Evolutionary conservation across 371 early-diverging fungal species (phyloP), one percentile per base, ranked within the genome.

Genomic region (Gilbertella persicaria): DNA sequence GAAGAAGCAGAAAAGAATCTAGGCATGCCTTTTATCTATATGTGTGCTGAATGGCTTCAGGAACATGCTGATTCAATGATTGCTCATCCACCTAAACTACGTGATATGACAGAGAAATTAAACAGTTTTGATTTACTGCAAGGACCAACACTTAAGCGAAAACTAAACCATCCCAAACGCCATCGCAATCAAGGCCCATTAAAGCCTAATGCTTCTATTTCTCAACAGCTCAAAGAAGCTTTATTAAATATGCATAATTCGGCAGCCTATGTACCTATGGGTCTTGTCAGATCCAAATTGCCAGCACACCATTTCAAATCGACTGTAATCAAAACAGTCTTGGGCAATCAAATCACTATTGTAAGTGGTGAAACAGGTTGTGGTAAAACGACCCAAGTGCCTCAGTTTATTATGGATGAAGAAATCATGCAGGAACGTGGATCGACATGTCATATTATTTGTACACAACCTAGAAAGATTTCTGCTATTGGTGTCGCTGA

Each of bases 401-500:
- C 97, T 17, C 96, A 98, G 61, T 93, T 90, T 68, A 82, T 94
- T 14, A 65, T 92, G 41, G 91, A 91, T 41, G 79, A 81, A 16
- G 87, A 85, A 47, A 89, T 87, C 44, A 69, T 78, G 46, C 58
- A 66, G 21, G 54, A 53, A 0, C 62, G 75, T 20, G 82, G 82
- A 16, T 69, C 78, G 24, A 54, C 55, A 0, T 84, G 84, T 47
- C 81, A 85, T 40, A 88, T 98, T 25, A 82, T 92, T 13, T 89
- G 95, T 75, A 97, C 99, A 0, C 97, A 97, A 60, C 97, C 97
- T 1, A 79, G 97, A 21, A 84, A 96, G 51, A 91, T 97, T 55
- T 92, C 97, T 4, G 92, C 95, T 24, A 90, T 86, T 46, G 86
- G 91, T 50, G 87, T 98, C 3, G 94, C 96, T 19, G 70, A 85